Conservation (phyloP, 2,329 filamentous ascomycete genomes). For the Penicillium sp. region DNA sequence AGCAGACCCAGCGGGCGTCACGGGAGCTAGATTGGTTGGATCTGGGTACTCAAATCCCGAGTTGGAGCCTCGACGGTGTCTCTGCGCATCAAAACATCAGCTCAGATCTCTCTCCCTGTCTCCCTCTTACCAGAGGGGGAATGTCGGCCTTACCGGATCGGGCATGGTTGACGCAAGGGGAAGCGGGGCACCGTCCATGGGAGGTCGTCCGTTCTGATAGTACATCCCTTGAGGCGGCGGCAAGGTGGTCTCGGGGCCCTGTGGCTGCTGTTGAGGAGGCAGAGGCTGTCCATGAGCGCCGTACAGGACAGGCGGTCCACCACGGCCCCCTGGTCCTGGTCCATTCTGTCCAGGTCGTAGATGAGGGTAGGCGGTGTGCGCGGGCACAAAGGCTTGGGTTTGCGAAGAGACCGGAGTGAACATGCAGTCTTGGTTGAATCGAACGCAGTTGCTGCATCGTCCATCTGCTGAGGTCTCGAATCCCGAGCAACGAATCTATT, state of each 20-base stretch:
- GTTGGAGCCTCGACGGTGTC: conserved; percentile 47
- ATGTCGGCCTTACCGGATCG: conserved; percentile 49
- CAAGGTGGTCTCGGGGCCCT: conserved; percentile 37
- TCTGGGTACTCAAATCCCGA: conserved; percentile 50
- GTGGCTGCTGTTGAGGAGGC: conserved; percentile 46
- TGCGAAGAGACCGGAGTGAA: conserved; percentile 75
- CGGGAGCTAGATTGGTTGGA: conserved; percentile 48
- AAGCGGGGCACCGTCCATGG: conserved; percentile 32
- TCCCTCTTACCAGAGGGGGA: conserved; percentile 10
- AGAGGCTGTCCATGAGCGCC: conserved; percentile 53
- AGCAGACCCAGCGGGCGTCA: conserved; percentile 46
- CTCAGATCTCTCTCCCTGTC: conserved; percentile 1
- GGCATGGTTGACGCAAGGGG: conserved; percentile 41
- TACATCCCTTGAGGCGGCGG: conserved; percentile 46
- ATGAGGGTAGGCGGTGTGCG: conserved; percentile 64
- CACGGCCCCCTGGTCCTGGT: conserved; percentile 35
- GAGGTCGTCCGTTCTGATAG: conserved; percentile 37
- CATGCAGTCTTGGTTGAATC: conserved; percentile 75
- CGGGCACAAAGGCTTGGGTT: conserved; percentile 72
- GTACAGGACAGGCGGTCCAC: conserved; percentile 40
- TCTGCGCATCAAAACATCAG: conserved; percentile 27
- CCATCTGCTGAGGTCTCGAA: conserved; percentile 72
- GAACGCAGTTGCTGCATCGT: conserved; percentile 69
- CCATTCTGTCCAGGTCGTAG: conserved; percentile 42
- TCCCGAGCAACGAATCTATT: conserved; percentile 71